Evolutionary conservation across 352 stramenopile genomes (phyloP).

Genomic region (Phytophthora parvispora): DNA sequence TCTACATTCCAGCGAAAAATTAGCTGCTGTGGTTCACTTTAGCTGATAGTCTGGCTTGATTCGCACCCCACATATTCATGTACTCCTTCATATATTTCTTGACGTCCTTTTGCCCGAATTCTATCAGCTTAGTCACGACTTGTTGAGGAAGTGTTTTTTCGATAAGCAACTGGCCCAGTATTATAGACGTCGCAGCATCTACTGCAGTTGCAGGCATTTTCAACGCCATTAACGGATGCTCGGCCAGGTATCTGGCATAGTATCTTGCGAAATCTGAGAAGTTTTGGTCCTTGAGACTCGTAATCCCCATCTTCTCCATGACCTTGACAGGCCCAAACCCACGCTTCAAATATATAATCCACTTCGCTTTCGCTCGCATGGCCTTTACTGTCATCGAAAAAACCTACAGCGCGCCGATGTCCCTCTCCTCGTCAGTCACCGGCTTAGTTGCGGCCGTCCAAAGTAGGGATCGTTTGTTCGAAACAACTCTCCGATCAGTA

Average conservation of each 20-base stretch:
- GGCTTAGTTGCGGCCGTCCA: no score
- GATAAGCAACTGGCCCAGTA: not conserved
- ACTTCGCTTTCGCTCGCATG: no score
- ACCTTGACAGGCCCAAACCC: not conserved
- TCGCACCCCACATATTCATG: not conserved
- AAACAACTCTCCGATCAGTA: no score
- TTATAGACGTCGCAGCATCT: slow-evolving; percentile 3
- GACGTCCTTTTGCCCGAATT: not conserved
- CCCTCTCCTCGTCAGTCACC: no score
- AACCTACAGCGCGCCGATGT: no score
- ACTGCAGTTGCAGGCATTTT: not conserved
- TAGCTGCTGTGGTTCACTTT: no score
- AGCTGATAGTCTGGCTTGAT: slow-evolving; percentile 2
- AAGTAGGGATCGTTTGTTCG: no score
- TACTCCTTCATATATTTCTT: slow-evolving; percentile 3
- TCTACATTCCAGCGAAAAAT: no score
- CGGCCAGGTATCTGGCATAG: slow-evolving; percentile 4
- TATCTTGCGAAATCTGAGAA: slow-evolving; percentile 18
- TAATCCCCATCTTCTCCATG: slow-evolving; percentile 10
- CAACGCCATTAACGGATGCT: slow-evolving; percentile 1
- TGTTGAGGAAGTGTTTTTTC: slow-evolving; percentile 5
- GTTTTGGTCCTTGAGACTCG: not conserved
- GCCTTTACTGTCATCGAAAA: no score
- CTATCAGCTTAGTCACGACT: not conserved
- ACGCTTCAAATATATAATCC: no score